Evolutionary conservation across 179 eudicot genomes (phyloP).

Genomic region (Corrigiola litoralis): DNA sequence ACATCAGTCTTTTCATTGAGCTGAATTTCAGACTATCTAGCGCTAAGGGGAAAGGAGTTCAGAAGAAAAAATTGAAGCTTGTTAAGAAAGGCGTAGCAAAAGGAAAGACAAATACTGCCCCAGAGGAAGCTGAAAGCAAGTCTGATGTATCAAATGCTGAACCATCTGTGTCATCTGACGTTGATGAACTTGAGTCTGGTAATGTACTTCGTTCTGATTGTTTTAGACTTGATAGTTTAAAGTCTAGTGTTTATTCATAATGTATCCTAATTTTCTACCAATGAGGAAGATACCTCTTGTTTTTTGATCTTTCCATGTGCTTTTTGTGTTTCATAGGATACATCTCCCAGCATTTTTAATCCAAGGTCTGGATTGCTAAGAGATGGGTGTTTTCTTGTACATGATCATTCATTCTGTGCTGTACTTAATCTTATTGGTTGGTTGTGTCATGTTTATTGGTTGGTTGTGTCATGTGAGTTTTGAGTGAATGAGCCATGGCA

Average conservation of each 20-base stretch:
- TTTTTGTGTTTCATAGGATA: not conserved
- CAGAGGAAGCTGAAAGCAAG: slow-evolving; percentile 35
- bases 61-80: slow-evolving; percentile 38
- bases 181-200: slow-evolving; percentile 44
- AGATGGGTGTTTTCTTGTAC: not conserved
- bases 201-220: not conserved
- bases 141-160: slow-evolving; percentile 36
- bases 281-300: not conserved
- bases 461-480: not conserved
- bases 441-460: not conserved
- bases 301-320: not conserved
- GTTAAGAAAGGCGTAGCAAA: slow-evolving; percentile 32
- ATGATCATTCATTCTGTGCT: not conserved
- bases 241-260: not conserved
- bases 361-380: not conserved
- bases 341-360: not conserved
- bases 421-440: not conserved
- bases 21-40: slow-evolving; percentile 46
- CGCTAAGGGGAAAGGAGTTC: slow-evolving; percentile 58
- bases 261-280: too few relatives aligned
- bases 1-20: slow-evolving; percentile 5
- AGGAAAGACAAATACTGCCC: slow-evolving; percentile 26
- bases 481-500: not conserved
- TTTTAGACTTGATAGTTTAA: too few relatives aligned
- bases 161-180: slow-evolving; percentile 35